These are phyloP conservation scores for Podaxis sp. DNA, from an alignment of 768 basidiomycete genomes.

Conservation along the genomic window DNA sequence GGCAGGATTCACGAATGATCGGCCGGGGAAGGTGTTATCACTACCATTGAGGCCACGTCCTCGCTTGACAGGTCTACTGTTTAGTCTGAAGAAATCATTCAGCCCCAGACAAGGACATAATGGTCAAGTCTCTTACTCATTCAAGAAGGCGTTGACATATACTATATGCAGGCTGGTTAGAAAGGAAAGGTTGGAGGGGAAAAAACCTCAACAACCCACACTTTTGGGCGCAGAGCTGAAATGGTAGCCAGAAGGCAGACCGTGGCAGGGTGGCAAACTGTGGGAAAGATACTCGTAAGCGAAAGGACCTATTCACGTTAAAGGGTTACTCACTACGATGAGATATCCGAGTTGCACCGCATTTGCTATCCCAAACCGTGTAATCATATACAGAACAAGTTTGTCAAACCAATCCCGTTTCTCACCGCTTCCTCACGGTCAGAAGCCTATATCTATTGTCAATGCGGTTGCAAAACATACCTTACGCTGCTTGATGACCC, in stretches of 20 bases:
- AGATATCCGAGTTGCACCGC: conserved; percentile 18
- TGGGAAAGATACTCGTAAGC: not conserved
- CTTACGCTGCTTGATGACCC: not conserved
- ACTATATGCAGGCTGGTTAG: not conserved
- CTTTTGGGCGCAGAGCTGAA: conserved; percentile 28
- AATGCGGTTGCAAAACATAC: not conserved
- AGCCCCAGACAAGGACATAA: not conserved
- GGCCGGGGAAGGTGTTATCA: not conserved
- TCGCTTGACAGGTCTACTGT: not conserved
- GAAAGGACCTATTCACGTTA: not conserved
- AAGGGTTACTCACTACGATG: conserved; percentile 12
- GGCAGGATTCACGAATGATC: conserved; percentile 1
- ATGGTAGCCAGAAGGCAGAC: conserved; percentile 26
- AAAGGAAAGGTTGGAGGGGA: not conserved
- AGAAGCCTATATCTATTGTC: not conserved
- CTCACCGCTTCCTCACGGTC: not conserved
- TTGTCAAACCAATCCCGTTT: conserved; percentile 19
- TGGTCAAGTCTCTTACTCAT: not conserved
- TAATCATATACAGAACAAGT: conserved; percentile 20
- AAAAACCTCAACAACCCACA: conserved; percentile 5
- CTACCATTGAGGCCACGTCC: too few species aligned
- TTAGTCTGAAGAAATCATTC: not conserved
- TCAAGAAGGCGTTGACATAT: conserved; percentile 10
- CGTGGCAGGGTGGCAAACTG: conserved; percentile 25
- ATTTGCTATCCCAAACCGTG: conserved; percentile 19